Base-by-base conservation (phyloP, 1,139 yeast genomes). In the Candida sp. region DNA sequence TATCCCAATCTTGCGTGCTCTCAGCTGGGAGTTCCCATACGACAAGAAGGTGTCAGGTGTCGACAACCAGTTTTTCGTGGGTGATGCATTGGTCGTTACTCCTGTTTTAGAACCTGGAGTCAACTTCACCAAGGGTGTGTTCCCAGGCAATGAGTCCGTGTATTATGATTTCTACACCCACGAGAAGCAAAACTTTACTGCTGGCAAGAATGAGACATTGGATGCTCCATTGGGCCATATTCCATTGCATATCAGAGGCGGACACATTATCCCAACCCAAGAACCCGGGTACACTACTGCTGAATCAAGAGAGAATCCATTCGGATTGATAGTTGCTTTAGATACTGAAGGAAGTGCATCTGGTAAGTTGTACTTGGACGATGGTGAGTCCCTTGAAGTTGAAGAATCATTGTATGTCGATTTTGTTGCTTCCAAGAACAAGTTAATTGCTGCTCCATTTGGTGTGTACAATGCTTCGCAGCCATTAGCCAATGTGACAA, bases 121-220 rank as follows among this genome's bases (percentile, higher is more conserved):
- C 8, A 48, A 59, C 23, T 51, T 60, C 2, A 68, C 66, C 37
- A 60, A 66, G 30, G 71, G 66, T 42, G 55, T 57, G 17, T 65
- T 67, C 61, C 72, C 69, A 22, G 60, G 61, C 34, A 54, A 59
- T 11, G 53, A 52, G 41, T 68, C 63, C 28, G 60, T 63, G 5
- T 70, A 71, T 63, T 70, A 67, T 49, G 73, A 70, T 55, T 70
- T 70, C 70, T 70, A 70, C 59, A 65, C 70, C 8, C 59, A 61
- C 28, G 57, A 58, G 44, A 49, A 54, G 30, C 63, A 59, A 37
- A 54, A 63, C 47, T 61, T 63, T 47, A 52, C 58, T 7, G 59
- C 56, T 22, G 66, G 65, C 9, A 55, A 55, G 40, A 65, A 67
- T 47, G 59, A 55, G 42, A 61, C 67, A 30, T 55, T 62, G 46